Conservation (phyloP, 1,139 yeast species). For the Pichia sp. region DNA sequence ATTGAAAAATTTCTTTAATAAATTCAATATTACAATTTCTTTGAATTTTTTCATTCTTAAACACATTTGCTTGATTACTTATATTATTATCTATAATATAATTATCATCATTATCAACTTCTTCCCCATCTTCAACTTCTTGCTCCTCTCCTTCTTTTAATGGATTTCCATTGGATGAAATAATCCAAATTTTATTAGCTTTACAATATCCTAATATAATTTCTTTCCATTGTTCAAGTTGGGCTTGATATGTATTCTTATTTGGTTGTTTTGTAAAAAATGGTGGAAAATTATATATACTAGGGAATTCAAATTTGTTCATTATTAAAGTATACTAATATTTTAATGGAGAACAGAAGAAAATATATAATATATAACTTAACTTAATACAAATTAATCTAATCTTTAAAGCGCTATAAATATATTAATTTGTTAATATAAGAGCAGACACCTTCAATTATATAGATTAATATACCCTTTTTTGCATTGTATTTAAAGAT, state of each 20-base stretch:
- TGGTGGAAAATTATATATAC: constrained; percentile 84
- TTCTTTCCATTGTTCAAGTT: constrained; percentile 53
- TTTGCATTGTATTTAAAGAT: too few relatives aligned
- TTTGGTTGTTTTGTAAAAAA: constrained; percentile 87
- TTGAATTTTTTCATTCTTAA: constrained; percentile 4
- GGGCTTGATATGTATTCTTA: constrained; percentile 68
- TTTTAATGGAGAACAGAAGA: too few relatives aligned
- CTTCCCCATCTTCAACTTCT: constrained; percentile 34
- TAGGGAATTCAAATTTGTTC: constrained; percentile 44
- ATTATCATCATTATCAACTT: constrained; percentile 34
- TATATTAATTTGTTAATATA: too few relatives aligned
- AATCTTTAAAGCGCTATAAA: too few relatives aligned
- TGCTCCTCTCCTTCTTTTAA: constrained; percentile 10
- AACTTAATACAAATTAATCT: too few relatives aligned
- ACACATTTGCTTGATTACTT: constrained; percentile 36
- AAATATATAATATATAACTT: too few relatives aligned
- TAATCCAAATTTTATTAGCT: constrained; percentile 41
- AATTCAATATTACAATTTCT: constrained; percentile 30
- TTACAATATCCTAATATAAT: constrained; percentile 55
- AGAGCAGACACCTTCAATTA: too few relatives aligned
- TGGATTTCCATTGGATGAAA: too few relatives aligned
- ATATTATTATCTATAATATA: too few relatives aligned
- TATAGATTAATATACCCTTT: too few relatives aligned
- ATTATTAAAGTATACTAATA: not conserved
- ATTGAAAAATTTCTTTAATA: constrained; percentile 48